Conservation (phyloP, 2,329 filamentous ascomycete genomes). For the Pseudohalonectria lignicola region DNA sequence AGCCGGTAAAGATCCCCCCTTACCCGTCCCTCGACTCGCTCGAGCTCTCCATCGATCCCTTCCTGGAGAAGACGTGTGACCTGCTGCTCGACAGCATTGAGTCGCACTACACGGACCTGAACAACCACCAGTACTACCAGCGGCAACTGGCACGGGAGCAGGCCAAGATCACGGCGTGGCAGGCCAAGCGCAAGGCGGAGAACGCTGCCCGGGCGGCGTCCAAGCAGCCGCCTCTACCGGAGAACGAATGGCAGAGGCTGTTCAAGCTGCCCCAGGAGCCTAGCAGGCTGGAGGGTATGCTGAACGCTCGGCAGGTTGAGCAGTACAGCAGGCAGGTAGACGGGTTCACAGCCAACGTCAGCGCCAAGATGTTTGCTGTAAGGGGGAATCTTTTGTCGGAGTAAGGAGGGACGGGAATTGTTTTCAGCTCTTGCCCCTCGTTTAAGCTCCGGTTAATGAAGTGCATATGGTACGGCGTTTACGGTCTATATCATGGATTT, state of each 20-base stretch:
- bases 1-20: slow-evolving; percentile 53
- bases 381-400: slow-evolving; percentile 57
- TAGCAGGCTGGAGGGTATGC: slow-evolving; percentile 81
- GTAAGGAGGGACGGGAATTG: slow-evolving; percentile 17
- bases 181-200: slow-evolving; percentile 92
- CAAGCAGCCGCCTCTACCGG: slow-evolving; percentile 80
- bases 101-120: slow-evolving; percentile 94
- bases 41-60: slow-evolving; percentile 90
- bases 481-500: neutral
- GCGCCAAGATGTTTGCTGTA: slow-evolving; percentile 96
- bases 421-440: too few species aligned
- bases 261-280: slow-evolving; percentile 98
- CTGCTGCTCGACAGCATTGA: slow-evolving; percentile 94
- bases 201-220: slow-evolving; percentile 75
- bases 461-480: slow-evolving; percentile 2
- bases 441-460: slow-evolving; percentile 1
- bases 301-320: slow-evolving; percentile 93
- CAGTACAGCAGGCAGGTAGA: slow-evolving; percentile 97
- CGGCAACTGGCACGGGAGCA: slow-evolving; percentile 89
- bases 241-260: slow-evolving; percentile 96
- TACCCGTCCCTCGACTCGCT: slow-evolving; percentile 84
- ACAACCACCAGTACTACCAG: slow-evolving; percentile 98
- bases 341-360: slow-evolving; percentile 84
- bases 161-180: slow-evolving; percentile 92
- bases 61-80: slow-evolving; percentile 97